These are phyloP conservation scores for Wickerhamiella allomyrinae DNA, from an alignment of 805 yeast species.

Conservation along the genomic window DNA sequence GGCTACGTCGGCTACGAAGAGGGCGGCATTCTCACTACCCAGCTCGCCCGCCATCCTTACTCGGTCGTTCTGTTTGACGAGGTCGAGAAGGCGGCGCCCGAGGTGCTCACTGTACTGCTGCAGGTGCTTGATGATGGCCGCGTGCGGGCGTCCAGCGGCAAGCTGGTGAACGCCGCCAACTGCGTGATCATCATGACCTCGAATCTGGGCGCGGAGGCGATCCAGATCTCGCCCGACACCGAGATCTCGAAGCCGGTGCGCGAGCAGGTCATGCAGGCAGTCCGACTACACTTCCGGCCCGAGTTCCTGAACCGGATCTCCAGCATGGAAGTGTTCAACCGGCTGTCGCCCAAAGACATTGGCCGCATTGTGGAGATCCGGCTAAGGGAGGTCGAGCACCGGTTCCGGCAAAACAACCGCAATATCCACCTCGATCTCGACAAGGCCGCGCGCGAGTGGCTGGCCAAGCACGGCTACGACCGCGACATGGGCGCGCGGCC, in stretches of 20 bases:
- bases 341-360: conserved; percentile 81
- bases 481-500: conserved; percentile 95
- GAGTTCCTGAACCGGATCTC: conserved; percentile 94
- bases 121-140: conserved; percentile 96
- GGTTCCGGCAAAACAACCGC: conserved; percentile 79
- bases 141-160: conserved; percentile 87
- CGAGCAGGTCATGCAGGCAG: conserved; percentile 69
- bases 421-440: conserved; percentile 57
- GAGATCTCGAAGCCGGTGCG: conserved; percentile 49
- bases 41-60: conserved; percentile 79
- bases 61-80: conserved; percentile 95
- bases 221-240: conserved; percentile 50
- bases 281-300: conserved; percentile 84
- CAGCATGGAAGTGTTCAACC: conserved; percentile 83
- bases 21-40: conserved; percentile 93
- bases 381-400: conserved; percentile 64
- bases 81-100: conserved; percentile 98
- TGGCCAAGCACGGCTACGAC: conserved; percentile 79
- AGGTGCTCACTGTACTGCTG: conserved; percentile 78
- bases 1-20: conserved; percentile 96
- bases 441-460: conserved; percentile 62
- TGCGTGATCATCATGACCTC: conserved; percentile 92
- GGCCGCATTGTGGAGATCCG: conserved; percentile 82
- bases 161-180: conserved; percentile 83
- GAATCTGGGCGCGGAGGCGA: conserved; percentile 86